These are phyloP conservation scores for Tulasnella calospora DNA, from an alignment of 768 basidiomycete genomes.

Conservation along the genomic window DNA sequence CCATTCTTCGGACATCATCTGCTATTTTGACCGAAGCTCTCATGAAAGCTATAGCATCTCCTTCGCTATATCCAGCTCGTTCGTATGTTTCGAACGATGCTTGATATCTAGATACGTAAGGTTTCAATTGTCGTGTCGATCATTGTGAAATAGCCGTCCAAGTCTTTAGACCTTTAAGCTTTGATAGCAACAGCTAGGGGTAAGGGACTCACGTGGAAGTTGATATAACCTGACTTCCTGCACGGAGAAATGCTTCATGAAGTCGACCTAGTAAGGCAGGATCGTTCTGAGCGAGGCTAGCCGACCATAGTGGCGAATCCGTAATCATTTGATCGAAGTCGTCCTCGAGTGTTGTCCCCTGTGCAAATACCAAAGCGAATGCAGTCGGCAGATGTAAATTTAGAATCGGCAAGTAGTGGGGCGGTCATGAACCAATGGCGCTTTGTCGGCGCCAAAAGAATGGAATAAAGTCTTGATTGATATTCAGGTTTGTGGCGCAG, in stretches of 20 bases:
- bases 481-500: not conserved
- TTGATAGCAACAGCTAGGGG: not conserved
- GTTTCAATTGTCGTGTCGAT: not conserved
- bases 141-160: not conserved
- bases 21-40: slow-evolving; percentile 51
- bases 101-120: slow-evolving; percentile 52
- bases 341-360: slow-evolving; percentile 64
- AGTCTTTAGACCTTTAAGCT: not conserved
- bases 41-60: slow-evolving; percentile 48
- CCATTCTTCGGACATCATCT: slow-evolving; percentile 40
- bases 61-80: slow-evolving; percentile 45
- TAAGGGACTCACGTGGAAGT: slow-evolving; percentile 15
- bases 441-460: not conserved
- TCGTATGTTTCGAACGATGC: slow-evolving; percentile 53
- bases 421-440: not conserved
- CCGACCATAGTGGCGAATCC: slow-evolving; percentile 62
- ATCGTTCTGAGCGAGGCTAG: slow-evolving; percentile 51
- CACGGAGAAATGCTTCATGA: slow-evolving; percentile 16
- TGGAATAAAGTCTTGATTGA: not conserved
- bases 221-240: not conserved
- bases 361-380: not conserved
- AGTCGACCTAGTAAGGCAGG: slow-evolving; percentile 38
- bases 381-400: not conserved
- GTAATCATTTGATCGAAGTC: slow-evolving; percentile 47
- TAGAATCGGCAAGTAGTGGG: not conserved